Base-by-base conservation (phyloP, 2,329 filamentous ascomycete genomes). In the Colletotrichum aenigma region DNA sequence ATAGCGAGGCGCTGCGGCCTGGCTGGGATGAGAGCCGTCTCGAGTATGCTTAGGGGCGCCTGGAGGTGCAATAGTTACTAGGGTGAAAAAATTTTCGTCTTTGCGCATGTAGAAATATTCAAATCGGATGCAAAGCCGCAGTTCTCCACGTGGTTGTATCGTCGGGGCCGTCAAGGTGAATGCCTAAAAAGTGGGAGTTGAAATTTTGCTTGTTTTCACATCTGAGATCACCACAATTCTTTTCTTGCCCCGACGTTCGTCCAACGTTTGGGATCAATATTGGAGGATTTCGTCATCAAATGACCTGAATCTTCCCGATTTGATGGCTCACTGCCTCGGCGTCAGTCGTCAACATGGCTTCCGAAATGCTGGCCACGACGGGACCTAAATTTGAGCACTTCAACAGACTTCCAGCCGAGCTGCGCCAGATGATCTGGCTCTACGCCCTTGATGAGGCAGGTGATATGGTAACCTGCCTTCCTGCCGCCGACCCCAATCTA, bases 1-100 rank as follows among this genome's bases (percentile, higher is more conserved):
- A 90, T 26, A 84, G 82, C 1, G 82, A 82, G 34, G 86, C 88
- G 71, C 79, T 92, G 76, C 84, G 89, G 66, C 89, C 91, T 0
- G 85, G 81, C 1, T 92, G 91, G 91, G 83, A 77, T 5, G 80
- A 85, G 34, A 81, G 82, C 60, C 73, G 85, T 72, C 66, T 85
- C 55, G 78, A 81, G 15, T 89, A 86, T 78, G 84, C 73, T 7
- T 75, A 15, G 58, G 34, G 12, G 18, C 58, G 12, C 16, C 30
- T 30, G 8, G 16, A 30, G 16, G n/a, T 32, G 13, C 4, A 18
- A 30, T 4, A 28, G 7, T n/a, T 10, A 13, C n/a, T 2, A 13
- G n/a, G 4, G 16, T 13, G 16, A n/a, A 13, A 18, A 18, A 13
- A 2, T 15, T 61, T 32, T 30, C 26, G 7, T 21, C 58, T 10